Base-by-base conservation (phyloP, 192 early-diverging fungal genomes). In the Coemansia asiatica region DNA sequence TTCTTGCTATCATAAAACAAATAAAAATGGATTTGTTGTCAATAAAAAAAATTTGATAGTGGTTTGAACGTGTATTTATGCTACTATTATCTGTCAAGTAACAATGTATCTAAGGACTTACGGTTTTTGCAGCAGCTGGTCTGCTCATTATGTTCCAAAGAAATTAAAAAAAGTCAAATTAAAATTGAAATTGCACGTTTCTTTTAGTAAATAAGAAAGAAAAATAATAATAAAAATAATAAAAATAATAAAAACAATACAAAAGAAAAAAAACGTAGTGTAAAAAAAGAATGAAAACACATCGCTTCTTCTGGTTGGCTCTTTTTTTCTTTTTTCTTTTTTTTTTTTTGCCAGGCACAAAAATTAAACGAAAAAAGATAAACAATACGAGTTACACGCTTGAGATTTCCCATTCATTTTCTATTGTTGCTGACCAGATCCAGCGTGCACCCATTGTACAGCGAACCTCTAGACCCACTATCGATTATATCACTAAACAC, bases 381-480 rank as follows among this genome's bases (percentile, higher is more conserved):
- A 54, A 54, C n/a, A n/a, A n/a, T n/a, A n/a, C n/a, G n/a, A n/a
- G n/a, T n/a, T n/a, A n/a, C n/a, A n/a, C n/a, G n/a, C n/a, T n/a
- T n/a, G n/a, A n/a, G n/a, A n/a, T n/a, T n/a, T n/a, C n/a, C n/a
- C n/a, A n/a, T n/a, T n/a, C n/a, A n/a, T n/a, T n/a, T 33, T 33
- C 31, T 33, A 8, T 33, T 33, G 31, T 33, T 33, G 31, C 8
- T 33, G 1, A 38, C 38, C 16, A 78, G 56, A 47, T 74, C 77
- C 1, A 79, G 40, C 4, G 56, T 66, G 63, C 72, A 80, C 6
- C 78, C 78, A 18, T 80, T 80, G 36, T 56, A 74, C 10, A 80
- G 56, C 6, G 26, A 35, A 0, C 6, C 7, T 23, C 23, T 49
- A 0, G 62, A 23, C 15, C n/a, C 49, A 0, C 27, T 13, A 21